Conservation (phyloP, 352 stramenopile genomes). For the Phytophthora colocasiae region DNA sequence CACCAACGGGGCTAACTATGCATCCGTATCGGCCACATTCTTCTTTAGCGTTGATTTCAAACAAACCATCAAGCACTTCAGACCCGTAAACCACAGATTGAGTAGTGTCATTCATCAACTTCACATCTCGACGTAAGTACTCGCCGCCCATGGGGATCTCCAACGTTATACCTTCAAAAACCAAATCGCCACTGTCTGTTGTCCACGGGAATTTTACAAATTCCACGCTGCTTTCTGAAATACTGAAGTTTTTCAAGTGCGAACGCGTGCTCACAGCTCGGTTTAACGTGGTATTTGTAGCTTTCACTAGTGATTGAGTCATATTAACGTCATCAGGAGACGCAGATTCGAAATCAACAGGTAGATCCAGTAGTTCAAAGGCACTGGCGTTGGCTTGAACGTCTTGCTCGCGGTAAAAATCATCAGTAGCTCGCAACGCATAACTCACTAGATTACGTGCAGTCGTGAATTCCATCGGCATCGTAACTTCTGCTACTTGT, state of each 20-base stretch:
- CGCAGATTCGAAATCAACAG: slow-evolving; percentile 15
- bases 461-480: slow-evolving; percentile 40
- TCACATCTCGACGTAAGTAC: slow-evolving; percentile 47
- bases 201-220: slow-evolving; percentile 41
- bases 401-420: slow-evolving; percentile 52
- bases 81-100: slow-evolving; percentile 42
- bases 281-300: slow-evolving; percentile 37
- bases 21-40: slow-evolving; percentile 58
- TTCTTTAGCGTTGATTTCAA: slow-evolving; percentile 69
- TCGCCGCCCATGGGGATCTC: slow-evolving; percentile 46
- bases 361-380: slow-evolving; percentile 34
- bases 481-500: slow-evolving; percentile 1
- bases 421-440: slow-evolving; percentile 44
- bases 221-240: slow-evolving; percentile 39
- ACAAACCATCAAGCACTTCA: slow-evolving; percentile 27
- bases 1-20: slow-evolving; percentile 48
- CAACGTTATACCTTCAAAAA: slow-evolving; percentile 54
- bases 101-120: slow-evolving; percentile 43
- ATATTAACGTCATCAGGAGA: slow-evolving; percentile 28
- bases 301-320: slow-evolving; percentile 29
- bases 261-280: slow-evolving; percentile 26
- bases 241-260: slow-evolving; percentile 43
- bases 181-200: slow-evolving; percentile 33
- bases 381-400: slow-evolving; percentile 26
- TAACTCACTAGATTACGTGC: slow-evolving; percentile 41